These are phyloP conservation scores for Nymphaea colorata DNA, from an alignment of 164 flowering plant genomes.

Conservation along the genomic window DNA sequence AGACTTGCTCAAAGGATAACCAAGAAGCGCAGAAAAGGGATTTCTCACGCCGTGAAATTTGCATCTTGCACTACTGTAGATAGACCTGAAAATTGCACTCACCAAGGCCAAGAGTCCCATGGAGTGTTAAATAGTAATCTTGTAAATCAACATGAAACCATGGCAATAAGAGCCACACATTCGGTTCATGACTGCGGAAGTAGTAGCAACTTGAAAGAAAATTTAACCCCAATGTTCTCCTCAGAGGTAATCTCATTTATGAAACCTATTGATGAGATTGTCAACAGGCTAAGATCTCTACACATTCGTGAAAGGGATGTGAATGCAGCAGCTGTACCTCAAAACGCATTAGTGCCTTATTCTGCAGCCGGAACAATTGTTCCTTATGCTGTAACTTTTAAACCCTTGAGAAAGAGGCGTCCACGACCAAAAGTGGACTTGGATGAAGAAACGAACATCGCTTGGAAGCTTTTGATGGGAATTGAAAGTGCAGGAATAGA, in stretches of 20 bases:
- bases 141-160: background rate
- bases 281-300: constrained; percentile 22
- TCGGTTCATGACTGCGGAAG: background rate
- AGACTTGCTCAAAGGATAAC: constrained; percentile 16
- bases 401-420: constrained; percentile 28
- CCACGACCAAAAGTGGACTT: constrained; percentile 82
- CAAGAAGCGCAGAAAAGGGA: constrained; percentile 26
- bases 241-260: constrained; percentile 8
- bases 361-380: constrained; percentile 39
- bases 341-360: constrained; percentile 52
- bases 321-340: constrained; percentile 9
- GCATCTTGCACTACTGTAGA: constrained; percentile 1
- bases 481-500: constrained; percentile 52
- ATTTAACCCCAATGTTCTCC: constrained; percentile 26
- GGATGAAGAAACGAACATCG: constrained; percentile 74
- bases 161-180: constrained; percentile 15
- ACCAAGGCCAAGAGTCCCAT: background rate
- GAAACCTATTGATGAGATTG: constrained; percentile 29
- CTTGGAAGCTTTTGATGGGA: constrained; percentile 78
- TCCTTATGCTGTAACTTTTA: constrained; percentile 41
- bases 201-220: constrained; percentile 2
- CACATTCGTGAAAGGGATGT: constrained; percentile 26
- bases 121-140: constrained; percentile 3
- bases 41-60: constrained; percentile 3
- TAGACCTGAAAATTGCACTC: background rate